A percentile compares a stretch with the other conserved stretches of the same genome.
These are phyloP conservation scores for Excoecaria cochinchinensis DNA, from an alignment of 345 rosid species.

Conservation along the genomic window DNA sequence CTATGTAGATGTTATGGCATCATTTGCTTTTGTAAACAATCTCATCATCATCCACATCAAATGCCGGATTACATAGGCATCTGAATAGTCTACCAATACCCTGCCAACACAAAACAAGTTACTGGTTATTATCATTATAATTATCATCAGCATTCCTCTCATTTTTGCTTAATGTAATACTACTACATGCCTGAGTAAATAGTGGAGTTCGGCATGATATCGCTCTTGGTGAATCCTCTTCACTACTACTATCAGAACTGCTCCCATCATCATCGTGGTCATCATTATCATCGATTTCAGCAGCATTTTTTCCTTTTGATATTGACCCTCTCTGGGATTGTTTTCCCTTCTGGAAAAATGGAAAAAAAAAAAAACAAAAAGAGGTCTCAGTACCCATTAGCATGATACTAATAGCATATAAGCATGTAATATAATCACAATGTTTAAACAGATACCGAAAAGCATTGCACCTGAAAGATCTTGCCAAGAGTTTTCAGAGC, in stretches of 20 bases:
- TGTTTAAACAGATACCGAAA: too few species aligned
- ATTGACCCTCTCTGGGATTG: constrained; percentile 46
- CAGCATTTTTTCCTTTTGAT: constrained; percentile 45
- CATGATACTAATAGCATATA: not conserved
- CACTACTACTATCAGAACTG: constrained; percentile 68
- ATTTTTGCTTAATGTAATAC: not conserved
- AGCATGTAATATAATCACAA: too few species aligned
- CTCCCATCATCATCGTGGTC: constrained; percentile 47
- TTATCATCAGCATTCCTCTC: too few species aligned
- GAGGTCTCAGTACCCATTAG: not conserved
- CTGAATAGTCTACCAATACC: constrained; percentile 95
- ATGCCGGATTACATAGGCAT: constrained; percentile 95
- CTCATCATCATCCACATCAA: constrained; percentile 92
- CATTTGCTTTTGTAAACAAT: constrained; percentile 79
- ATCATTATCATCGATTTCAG: constrained; percentile 41
- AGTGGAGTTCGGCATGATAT: constrained; percentile 81
- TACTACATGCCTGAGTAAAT: constrained; percentile 65
- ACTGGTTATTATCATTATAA: not conserved
- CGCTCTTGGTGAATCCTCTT: constrained; percentile 62
- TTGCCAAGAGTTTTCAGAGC: constrained; percentile 83
- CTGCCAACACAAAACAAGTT: constrained; percentile 32
- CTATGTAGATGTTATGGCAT: constrained; percentile 7
- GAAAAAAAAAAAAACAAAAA: not conserved
- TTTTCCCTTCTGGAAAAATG: constrained; percentile 47
- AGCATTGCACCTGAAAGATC: constrained; percentile 60